phyloP scores from a whole-genome alignment of 495 filamentous ascomycete species.

The Penicillium macrosclerotiorum region DNA sequence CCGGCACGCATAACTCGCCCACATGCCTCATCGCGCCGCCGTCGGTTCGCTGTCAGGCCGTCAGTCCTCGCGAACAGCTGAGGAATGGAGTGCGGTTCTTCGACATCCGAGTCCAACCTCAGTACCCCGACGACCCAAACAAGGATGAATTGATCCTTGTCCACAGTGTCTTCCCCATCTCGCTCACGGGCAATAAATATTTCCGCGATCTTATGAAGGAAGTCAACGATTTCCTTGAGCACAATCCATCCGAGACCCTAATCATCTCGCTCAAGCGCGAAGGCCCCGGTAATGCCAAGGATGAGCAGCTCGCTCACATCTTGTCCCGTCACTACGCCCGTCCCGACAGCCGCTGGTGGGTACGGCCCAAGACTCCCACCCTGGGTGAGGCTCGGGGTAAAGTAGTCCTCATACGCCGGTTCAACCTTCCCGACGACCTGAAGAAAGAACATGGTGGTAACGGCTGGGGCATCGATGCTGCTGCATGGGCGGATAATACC shows the following conservation, averaged over 20 bases:
- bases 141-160: constrained; percentile 64
- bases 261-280: constrained; percentile 91
- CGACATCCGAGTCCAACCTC: constrained; percentile 77
- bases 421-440: constrained; percentile 61
- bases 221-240: constrained; percentile 70
- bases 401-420: constrained; percentile 82
- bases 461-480: constrained; percentile 82
- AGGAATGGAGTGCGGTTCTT: constrained; percentile 92
- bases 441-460: constrained; percentile 56
- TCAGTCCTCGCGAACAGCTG: constrained; percentile 71
- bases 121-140: constrained; percentile 51
- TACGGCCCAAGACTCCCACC: constrained; percentile 71
- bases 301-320: constrained; percentile 72
- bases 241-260: constrained; percentile 75
- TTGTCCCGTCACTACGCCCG: constrained; percentile 68
- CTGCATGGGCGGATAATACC: constrained; percentile 86
- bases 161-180: constrained; percentile 77
- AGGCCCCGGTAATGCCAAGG: constrained; percentile 74
- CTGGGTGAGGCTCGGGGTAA: constrained; percentile 81
- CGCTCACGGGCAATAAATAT: constrained; percentile 68
- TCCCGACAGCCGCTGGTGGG: constrained; percentile 70
- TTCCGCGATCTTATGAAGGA: constrained; percentile 69
- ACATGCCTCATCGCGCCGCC: constrained; percentile 81
- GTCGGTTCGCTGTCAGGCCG: constrained; percentile 90
- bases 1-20: constrained; percentile 93